Conservation (phyloP, 2,329 filamentous ascomycete genomes). For the Penicillium sp. region DNA sequence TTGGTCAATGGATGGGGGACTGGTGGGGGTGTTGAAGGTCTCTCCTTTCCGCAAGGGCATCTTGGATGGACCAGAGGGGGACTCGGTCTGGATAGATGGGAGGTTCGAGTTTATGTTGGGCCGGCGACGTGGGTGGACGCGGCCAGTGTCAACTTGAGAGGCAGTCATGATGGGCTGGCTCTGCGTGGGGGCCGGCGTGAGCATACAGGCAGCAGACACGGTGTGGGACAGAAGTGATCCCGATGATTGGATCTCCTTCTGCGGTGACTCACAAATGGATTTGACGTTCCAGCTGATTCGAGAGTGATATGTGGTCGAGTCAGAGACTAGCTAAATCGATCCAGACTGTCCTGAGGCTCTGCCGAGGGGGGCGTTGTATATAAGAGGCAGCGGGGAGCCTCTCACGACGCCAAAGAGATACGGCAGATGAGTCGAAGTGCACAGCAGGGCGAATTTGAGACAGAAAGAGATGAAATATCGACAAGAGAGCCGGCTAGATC, state of each 20-base stretch:
- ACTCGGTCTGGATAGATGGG: slow-evolving; percentile 32
- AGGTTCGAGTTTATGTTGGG: slow-evolving; percentile 34
- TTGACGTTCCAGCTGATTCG: slow-evolving; percentile 19
- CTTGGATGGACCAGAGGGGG: slow-evolving; percentile 40
- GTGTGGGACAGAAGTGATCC: not conserved
- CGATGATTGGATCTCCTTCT: not conserved
- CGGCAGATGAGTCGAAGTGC: not conserved
- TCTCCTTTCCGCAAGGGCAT: slow-evolving; percentile 71
- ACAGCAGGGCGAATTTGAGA: not conserved
- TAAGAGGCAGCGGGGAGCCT: slow-evolving; percentile 2
- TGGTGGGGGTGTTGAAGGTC: slow-evolving; percentile 59
- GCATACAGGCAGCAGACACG: slow-evolving; percentile 4
- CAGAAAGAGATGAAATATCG: not conserved
- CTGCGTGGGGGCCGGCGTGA: slow-evolving; percentile 14
- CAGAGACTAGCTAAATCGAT: slow-evolving; percentile 17
- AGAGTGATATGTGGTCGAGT: slow-evolving; percentile 24
- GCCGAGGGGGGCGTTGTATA: slow-evolving; percentile 5
- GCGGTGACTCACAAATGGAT: slow-evolving; percentile 22
- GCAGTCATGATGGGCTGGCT: slow-evolving; percentile 34
- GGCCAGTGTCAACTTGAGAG: slow-evolving; percentile 27
- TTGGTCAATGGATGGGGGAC: slow-evolving; percentile 43
- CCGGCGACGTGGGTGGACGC: slow-evolving; percentile 41
- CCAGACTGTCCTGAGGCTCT: slow-evolving; percentile 3
- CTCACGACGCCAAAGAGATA: not conserved
- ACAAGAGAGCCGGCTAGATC: not conserved